Evolutionary conservation across 139 green algal genomes (phyloP).

Genomic region (Picochlorum sp.): DNA sequence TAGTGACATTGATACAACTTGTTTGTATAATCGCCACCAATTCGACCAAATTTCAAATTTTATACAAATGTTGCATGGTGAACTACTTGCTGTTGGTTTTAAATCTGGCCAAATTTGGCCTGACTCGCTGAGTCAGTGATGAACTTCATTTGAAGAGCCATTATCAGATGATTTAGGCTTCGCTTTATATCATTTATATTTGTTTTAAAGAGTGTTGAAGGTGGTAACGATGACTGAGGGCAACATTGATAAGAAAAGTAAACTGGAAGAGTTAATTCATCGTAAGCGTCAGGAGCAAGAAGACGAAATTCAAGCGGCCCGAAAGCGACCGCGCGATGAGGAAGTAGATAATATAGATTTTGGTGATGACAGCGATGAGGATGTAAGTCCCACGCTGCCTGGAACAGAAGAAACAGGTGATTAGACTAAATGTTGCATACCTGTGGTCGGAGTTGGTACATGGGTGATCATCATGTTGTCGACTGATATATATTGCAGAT

Average conservation of each 20-base stretch:
- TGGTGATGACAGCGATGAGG: conserved; percentile 37
- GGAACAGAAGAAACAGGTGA: not conserved
- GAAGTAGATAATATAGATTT: conserved; percentile 24
- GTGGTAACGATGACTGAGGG: not conserved
- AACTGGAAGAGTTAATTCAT: conserved; percentile 12
- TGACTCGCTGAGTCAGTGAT: no score
- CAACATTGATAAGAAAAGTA: not conserved
- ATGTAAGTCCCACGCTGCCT: not conserved
- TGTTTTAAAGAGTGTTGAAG: not conserved
- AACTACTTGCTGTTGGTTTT: no score
- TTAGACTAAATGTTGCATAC: not conserved
- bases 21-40: no score
- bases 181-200: no score
- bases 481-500: not conserved
- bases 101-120: no score
- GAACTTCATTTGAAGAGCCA: no score
- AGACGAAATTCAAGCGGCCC: not conserved
- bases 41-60: no score
- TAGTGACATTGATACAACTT: no score
- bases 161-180: no score
- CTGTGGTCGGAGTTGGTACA: not conserved
- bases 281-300: conserved; percentile 17
- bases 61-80: no score
- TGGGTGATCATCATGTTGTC: not conserved
- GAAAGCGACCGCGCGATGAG: not conserved